Base-by-base conservation (phyloP, 2,329 filamentous ascomycete species). In the Colletotrichum aenigma region DNA sequence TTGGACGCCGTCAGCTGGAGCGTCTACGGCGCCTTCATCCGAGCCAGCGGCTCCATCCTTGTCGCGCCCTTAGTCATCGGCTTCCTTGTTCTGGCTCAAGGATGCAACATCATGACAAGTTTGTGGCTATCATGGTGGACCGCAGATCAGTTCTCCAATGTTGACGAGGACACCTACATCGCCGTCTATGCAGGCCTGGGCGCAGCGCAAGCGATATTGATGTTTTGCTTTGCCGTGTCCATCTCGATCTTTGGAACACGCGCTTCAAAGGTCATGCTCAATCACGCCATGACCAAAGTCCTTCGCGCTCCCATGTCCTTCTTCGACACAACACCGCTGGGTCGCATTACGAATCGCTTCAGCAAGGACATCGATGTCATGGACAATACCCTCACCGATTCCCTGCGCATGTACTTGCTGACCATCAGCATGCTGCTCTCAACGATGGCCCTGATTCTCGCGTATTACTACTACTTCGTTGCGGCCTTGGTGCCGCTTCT, bases 51-150 rank as follows among this genome's bases (percentile, higher is more conserved):
- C 7, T 91, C 91, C 9, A 87, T 95, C 8, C 84, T 94, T 77
- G 93, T 94, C 76, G 93, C 92, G 2, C 90, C 94, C 0, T 83
- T 96, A 4, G 83, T 95, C 6, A 38, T 91, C 4, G 71, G 91
- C 26, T 84, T 95, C 4, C 88, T 97, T 15, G 83, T 94, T 8
- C 81, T 95, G 12, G 92, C 94, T 26, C 52, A 56, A 16, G 70
- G 94, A 98, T 78, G 89, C 91, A 77, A 98, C 95, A n/a, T 96
- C 94, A 80, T 32, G 28, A 61, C 56, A 12, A 32, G 56, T 32
- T 85, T 98, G 70, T 98, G 96, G 96, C 90, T 98, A 2, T 96
- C 95, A 0, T 98, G 93, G 86, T 98, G 96, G 96, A 97, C 95
- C 1, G 94, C 94, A 1, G 85, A 93, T 4, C 85, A 89, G 32